Conservation (phyloP, 371 early-diverging fungal species). For the Actinomucor elegans region DNA sequence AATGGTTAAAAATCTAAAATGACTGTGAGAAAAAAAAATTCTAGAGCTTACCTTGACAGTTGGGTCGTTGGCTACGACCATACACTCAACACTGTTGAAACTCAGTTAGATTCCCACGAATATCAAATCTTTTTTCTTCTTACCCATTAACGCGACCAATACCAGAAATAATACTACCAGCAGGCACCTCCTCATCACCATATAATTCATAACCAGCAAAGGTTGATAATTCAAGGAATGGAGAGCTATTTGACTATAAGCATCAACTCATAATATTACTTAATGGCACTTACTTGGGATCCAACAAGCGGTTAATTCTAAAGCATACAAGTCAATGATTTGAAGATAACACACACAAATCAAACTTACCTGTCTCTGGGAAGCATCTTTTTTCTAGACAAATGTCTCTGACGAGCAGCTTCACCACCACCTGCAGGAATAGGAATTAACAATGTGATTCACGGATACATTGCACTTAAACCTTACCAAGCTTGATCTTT, state of each 20-base stretch:
- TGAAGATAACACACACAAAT: not conserved
- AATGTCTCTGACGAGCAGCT: conserved; percentile 85
- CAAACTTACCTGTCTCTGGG: conserved; percentile 84
- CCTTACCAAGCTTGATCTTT: conserved; percentile 76
- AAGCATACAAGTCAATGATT: not conserved
- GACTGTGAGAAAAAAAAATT: conserved; percentile 18
- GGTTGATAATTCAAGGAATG: conserved; percentile 94
- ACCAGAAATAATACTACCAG: conserved; percentile 96
- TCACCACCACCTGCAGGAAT: conserved; percentile 84
- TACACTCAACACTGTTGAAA: conserved; percentile 79
- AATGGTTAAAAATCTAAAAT: conserved; percentile 25
- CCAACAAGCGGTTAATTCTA: conserved; percentile 82
- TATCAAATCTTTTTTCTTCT: conserved; percentile 7
- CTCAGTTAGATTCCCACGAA: conserved; percentile 24
- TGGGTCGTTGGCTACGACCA: conserved; percentile 96
- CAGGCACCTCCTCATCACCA: conserved; percentile 84
- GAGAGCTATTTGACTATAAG: conserved; percentile 53
- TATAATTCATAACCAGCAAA: conserved; percentile 93
- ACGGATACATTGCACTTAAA: not conserved
- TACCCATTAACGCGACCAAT: conserved; percentile 94
- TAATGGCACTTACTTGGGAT: conserved; percentile 68
- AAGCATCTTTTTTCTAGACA: conserved; percentile 87
- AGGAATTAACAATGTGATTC: not conserved
- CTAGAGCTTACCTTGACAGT: conserved; percentile 69
- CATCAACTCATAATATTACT: not conserved